Base-by-base conservation (phyloP, 2,329 filamentous ascomycete genomes). In the Exophiala sideris region DNA sequence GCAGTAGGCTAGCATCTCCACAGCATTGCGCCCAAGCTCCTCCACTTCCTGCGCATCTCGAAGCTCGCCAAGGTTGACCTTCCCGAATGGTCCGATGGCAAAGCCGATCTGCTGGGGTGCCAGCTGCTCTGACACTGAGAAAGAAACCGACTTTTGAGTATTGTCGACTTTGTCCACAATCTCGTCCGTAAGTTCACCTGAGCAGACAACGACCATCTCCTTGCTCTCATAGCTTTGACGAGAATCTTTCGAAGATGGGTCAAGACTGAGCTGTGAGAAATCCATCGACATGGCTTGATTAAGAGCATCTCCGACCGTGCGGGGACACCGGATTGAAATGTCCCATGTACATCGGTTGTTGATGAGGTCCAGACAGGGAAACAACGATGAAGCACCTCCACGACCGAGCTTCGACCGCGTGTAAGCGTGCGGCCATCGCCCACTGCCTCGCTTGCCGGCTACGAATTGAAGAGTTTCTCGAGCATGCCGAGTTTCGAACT, bases 381-480 rank as follows among this genome's bases (percentile, higher is more conserved):
- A 99, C 21, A 97, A 83, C 63, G 87, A 91, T 44, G 86, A 92
- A 1, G 90, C 86, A 14, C 84, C 86, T 29, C 91, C 91, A 0
- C 90, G 84, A 57, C 88, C 86, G 39, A 87, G 76, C 2, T 86
- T 88, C 66, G 92, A 91, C 38, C 86, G 86, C 0, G 92, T 95
- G 70, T 95, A 99, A 45, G 89, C 85, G 73, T 99, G 92, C 0
- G 94, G 91, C 69, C 91, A 99, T 57, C 91, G 83, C 52, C 79
- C 78, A 68, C 96, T 92, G 47, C 85, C 82, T 52, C 86, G 84
- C 41, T 90, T 85, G 35, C 94, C 81, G 3, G 94, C 91, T 12
- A 95, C 89, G 71, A 96, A 99, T 57, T 96, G 91, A 54, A 97
- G 71, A 18, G 90, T 92, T 68, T 99, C 94, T 42, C 89, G 81